A percentile compares a stretch with the other conserved stretches of the same genome.
phyloP scores from a whole-genome alignment of 805 yeast genomes.

The Kluyveromyces starmeri region DNA sequence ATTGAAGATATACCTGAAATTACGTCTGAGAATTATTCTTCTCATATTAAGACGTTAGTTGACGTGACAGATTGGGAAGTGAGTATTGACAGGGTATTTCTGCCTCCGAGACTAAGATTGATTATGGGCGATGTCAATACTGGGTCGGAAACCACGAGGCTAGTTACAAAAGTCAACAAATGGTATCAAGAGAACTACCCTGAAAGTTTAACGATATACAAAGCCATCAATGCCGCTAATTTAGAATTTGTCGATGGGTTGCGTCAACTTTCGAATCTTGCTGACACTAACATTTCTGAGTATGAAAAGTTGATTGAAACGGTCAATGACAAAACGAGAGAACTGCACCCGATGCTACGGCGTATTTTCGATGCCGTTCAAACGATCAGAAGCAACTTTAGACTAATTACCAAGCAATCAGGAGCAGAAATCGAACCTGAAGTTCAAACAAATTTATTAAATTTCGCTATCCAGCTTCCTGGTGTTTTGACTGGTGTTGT shows the following conservation, averaged over 20 bases:
- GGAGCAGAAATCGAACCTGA: constrained; percentile 87
- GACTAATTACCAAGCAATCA: constrained; percentile 50
- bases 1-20: constrained; percentile 33
- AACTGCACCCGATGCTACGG: constrained; percentile 20
- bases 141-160: constrained; percentile 90
- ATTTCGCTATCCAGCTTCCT: constrained; percentile 42
- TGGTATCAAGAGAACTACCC: constrained; percentile 58
- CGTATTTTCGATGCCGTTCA: constrained; percentile 34
- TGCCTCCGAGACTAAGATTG: constrained; percentile 63
- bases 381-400: constrained; percentile 49
- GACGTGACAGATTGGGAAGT: constrained; percentile 53
- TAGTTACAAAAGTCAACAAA: constrained; percentile 62
- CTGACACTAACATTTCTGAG: constrained; percentile 22
- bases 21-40: constrained; percentile 21
- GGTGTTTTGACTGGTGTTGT: constrained; percentile 96
- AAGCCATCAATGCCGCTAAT: constrained; percentile 50
- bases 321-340: constrained; percentile 10
- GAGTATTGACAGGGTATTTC: constrained; percentile 40
- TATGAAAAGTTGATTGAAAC: constrained; percentile 30
- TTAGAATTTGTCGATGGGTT: constrained; percentile 44
- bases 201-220: constrained; percentile 45
- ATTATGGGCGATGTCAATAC: constrained; percentile 90
- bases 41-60: constrained; percentile 30
- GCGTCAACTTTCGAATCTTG: constrained; percentile 30
- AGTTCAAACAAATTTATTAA: constrained; percentile 61